A percentile compares a stretch with the other conserved stretches of the same genome.
phyloP scores from a whole-genome alignment of 441 rosid genomes.

The Populus tomentosa region DNA sequence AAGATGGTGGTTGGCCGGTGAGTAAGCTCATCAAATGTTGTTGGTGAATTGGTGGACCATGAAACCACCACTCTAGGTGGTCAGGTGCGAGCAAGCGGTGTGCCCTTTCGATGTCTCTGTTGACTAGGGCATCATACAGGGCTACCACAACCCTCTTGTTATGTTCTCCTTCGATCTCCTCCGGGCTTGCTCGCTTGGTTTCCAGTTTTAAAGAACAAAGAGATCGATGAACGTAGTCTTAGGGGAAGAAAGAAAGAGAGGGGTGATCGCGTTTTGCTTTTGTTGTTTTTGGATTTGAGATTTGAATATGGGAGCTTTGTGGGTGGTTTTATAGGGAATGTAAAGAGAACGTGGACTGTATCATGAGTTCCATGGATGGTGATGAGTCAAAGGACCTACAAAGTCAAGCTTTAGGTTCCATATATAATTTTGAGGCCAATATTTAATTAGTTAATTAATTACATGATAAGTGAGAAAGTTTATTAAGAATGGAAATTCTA shows the following conservation, averaged over 20 bases:
- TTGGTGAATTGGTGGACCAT: slow-evolving; percentile 42
- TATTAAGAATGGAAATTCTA: no score
- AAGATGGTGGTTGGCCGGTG: slow-evolving; percentile 18
- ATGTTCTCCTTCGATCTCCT: slow-evolving; percentile 9
- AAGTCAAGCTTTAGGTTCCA: background rate
- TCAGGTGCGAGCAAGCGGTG: slow-evolving; percentile 30
- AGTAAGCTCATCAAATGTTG: slow-evolving; percentile 38
- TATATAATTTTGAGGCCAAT: background rate
- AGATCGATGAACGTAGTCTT: background rate
- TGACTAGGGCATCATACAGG: slow-evolving; percentile 37
- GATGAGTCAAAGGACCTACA: background rate
- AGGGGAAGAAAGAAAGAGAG: background rate
- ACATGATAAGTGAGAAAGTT: no score
- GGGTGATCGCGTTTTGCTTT: background rate
- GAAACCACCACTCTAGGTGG: slow-evolving; percentile 54
- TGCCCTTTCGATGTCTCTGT: slow-evolving; percentile 25
- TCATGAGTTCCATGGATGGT: background rate
- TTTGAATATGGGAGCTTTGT: background rate
- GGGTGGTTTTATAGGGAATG: background rate
- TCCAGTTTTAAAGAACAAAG: background rate
- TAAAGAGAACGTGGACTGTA: background rate
- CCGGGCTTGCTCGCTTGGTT: slow-evolving; percentile 16
- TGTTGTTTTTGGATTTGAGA: background rate
- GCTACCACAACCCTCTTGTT: slow-evolving; percentile 25
- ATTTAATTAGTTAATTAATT: background rate